A percentile compares a stretch with the other conserved stretches of the same genome.
These are phyloP conservation scores for Calycina herbarum DNA, from an alignment of 2,329 filamentous ascomycete species.

Conservation along the genomic window DNA sequence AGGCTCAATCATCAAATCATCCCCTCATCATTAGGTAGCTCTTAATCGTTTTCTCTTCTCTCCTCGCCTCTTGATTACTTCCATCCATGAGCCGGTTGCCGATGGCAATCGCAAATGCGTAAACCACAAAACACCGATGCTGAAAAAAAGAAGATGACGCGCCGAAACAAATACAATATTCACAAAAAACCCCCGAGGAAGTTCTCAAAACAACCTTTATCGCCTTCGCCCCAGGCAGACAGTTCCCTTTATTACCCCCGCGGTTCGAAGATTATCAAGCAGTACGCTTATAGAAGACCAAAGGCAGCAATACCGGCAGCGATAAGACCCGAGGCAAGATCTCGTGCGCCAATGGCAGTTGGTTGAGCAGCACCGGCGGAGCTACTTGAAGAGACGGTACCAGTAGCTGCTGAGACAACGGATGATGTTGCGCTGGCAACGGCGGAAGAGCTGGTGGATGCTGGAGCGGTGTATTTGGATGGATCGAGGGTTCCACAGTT, in stretches of 20 bases:
- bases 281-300: conserved; percentile 52
- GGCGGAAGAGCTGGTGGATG: conserved; percentile 38
- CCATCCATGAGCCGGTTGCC: neutral
- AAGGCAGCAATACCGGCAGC: conserved; percentile 54
- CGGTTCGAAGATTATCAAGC: neutral
- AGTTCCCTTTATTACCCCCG: neutral
- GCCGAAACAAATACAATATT: conserved; percentile 34
- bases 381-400: conserved; percentile 19
- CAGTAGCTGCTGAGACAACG: conserved; percentile 30
- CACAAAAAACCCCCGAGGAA: conserved; percentile 19
- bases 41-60: neutral
- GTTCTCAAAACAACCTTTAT: conserved; percentile 6
- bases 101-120: conserved; percentile 27
- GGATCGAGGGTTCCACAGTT: conserved; percentile 50
- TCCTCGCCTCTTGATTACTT: neutral
- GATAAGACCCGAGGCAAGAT: conserved; percentile 46
- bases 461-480: conserved; percentile 32
- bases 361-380: conserved; percentile 32
- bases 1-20: conserved; percentile 11
- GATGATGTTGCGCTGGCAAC: conserved; percentile 40
- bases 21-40: conserved; percentile 7
- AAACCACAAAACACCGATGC: conserved; percentile 37
- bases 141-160: conserved; percentile 33
- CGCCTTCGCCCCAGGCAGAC: conserved; percentile 15
- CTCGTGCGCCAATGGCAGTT: conserved; percentile 38